Evolutionary conservation across 2,329 filamentous ascomycete genomes (phyloP).

Genomic region (Metarhizium brunneum): DNA sequence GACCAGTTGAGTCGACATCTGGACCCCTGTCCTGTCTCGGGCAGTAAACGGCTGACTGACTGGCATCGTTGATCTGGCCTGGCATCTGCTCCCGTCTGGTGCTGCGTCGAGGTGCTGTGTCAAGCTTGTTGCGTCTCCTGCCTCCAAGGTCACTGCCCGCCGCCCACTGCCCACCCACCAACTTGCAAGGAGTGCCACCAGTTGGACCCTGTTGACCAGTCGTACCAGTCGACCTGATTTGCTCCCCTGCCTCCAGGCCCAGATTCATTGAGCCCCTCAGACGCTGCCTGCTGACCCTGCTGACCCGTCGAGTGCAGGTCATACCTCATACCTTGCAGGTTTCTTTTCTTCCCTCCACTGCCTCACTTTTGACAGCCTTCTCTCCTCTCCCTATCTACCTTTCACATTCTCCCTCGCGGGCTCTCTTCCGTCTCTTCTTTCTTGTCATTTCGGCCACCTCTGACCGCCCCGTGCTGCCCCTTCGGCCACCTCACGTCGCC

Average conservation of each 20-base stretch:
- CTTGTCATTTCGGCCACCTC: slow-evolving; percentile 9
- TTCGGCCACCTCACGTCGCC: slow-evolving; percentile 1
- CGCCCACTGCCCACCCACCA: neutral
- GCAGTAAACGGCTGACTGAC: neutral
- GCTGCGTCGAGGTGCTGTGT: neutral
- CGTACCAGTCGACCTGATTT: neutral
- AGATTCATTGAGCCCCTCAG: neutral
- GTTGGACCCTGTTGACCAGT: neutral
- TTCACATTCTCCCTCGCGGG: slow-evolving; percentile 8
- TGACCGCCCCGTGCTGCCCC: slow-evolving; percentile 6
- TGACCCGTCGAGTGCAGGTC: slow-evolving; percentile 1
- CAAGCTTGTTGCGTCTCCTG: neutral
- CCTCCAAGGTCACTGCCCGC: neutral
- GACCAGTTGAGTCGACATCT: neutral
- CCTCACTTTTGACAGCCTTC: slow-evolving; percentile 14
- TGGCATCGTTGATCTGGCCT: too few species aligned
- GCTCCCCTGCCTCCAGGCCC: neutral
- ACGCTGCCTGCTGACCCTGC: neutral
- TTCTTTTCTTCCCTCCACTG: neutral
- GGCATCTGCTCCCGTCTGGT: neutral
- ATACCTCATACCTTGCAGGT: neutral
- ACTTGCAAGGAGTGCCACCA: neutral
- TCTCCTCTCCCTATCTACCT: slow-evolving; percentile 12
- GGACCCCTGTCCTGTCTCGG: neutral
- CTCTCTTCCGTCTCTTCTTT: slow-evolving; percentile 10